These are phyloP conservation scores for Cornus controversa DNA, from an alignment of 148 eudicot genomes.

Conservation along the genomic window DNA sequence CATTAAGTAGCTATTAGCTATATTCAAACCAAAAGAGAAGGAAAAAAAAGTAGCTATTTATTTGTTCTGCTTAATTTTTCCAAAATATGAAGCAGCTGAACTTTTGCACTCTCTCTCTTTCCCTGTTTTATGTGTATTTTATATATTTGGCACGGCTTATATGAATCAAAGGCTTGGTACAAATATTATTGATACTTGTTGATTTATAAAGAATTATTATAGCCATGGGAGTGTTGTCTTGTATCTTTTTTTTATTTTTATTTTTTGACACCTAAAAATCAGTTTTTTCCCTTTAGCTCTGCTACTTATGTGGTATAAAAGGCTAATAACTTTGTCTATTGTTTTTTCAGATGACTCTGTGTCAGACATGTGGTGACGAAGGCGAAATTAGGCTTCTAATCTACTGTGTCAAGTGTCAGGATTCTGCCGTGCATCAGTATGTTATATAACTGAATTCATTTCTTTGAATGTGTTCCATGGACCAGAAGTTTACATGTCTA, in stretches of 20 bases:
- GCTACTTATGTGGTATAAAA: background rate
- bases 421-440: constrained; percentile 38
- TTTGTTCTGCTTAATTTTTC: too few species aligned
- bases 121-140: too few species aligned
- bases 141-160: background rate
- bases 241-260: too few species aligned
- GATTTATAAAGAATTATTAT: background rate
- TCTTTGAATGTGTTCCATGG: background rate
- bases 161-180: background rate
- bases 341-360: constrained; percentile 28
- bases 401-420: constrained; percentile 28
- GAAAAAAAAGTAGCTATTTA: too few species aligned
- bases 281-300: too few species aligned
- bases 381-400: constrained; percentile 28
- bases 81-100: too few species aligned
- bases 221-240: background rate
- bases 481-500: too few species aligned
- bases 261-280: too few species aligned
- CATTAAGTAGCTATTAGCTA: too few species aligned
- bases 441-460: background rate
- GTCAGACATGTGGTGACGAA: constrained; percentile 35
- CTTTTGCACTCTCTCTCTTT: too few species aligned
- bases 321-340: background rate
- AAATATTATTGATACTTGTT: background rate
- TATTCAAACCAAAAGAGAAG: too few species aligned